Evolutionary conservation across 2,329 filamentous ascomycete species (phyloP), one percentile per base, ranked within the genome.

Genomic region (Microsporum canis): DNA sequence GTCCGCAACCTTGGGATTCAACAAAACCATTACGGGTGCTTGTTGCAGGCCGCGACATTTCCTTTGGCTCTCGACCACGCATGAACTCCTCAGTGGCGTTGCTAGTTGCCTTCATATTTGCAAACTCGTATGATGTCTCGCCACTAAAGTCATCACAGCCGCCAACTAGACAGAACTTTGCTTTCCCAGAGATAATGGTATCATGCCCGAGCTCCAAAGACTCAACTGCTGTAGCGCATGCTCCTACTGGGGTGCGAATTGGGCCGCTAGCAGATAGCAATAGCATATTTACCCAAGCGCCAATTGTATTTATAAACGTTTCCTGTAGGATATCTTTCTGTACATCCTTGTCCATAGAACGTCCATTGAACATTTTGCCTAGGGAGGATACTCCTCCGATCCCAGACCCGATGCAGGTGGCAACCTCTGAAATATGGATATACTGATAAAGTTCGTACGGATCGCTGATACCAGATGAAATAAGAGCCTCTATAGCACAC

Each of bases 211-310:
- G 67, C 39, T 77, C 72, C 0, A 76, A 60, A 0, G 69, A 70
- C 62, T 77, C 74, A 1, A 77, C 39, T 0, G 68, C 65, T 0
- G 74, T 77, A 0, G 75, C 74, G 34, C 73, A 77, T 0, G 74
- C 70, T 0, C 73, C 74, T 0, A 72, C 70, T 1, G 74, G 73
- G 0, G 75, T 73, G 3, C 65, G 66, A 23, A 70, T 73, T 0
- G 75, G 73, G 0, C 75, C 75, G 0, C 69, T 62, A 0, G 71
- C 65, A 2, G 64, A 66, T n/a, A 74, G 66, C n/a, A 76, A 67
- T 8, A 77, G 70, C 74, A 77, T 76, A 57, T 77, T 76, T n/a
- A 73, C 62, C 74, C 74, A 76, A 0, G 75, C 73, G 0, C 64
- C 67, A 0, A 65, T 64, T 0, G 75, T 71, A 63, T 75, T 76